Conservation (phyloP, 306 rosid species). For the Fragaria vesca region DNA sequence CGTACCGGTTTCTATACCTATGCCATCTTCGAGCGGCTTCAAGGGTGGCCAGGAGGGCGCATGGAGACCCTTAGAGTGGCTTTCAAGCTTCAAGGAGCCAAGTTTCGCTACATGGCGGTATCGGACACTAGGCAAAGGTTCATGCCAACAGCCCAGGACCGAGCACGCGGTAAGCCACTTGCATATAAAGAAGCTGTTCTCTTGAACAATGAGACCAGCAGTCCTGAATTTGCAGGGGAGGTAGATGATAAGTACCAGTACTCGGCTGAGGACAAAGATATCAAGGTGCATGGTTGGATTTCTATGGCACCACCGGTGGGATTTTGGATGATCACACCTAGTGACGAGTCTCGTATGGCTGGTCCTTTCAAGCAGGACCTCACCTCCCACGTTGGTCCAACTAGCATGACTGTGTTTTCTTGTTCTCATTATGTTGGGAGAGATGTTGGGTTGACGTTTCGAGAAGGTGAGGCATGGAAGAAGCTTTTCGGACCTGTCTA, state of each 20-base stretch:
- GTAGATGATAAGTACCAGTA: constrained; percentile 87
- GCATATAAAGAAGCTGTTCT: constrained; percentile 75
- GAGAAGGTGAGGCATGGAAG: constrained; percentile 64
- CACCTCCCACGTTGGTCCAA: constrained; percentile 84
- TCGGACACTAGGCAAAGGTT: constrained; percentile 56
- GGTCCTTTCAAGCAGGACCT: constrained; percentile 89
- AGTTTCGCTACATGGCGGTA: constrained; percentile 72
- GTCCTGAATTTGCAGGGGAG: constrained; percentile 51
- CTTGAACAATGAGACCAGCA: constrained; percentile 33
- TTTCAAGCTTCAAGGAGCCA: constrained; percentile 43
- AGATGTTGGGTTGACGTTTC: constrained; percentile 24
- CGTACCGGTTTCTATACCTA: constrained; percentile 67
- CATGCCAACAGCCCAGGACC: constrained; percentile 56
- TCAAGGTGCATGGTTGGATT: constrained; percentile 69
- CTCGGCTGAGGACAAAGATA: constrained; percentile 48
- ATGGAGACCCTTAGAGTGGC: constrained; percentile 50
- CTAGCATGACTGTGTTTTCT: constrained; percentile 60
- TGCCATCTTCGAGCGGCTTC: constrained; percentile 44
- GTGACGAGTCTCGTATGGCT: constrained; percentile 55
- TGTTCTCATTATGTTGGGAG: constrained; percentile 70
- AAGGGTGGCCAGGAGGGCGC: constrained; percentile 45
- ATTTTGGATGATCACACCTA: constrained; percentile 80
- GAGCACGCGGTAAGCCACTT: constrained; percentile 23
- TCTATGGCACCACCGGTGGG: constrained; percentile 39
- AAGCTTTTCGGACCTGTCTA: constrained; percentile 78